These are phyloP conservation scores for Ceratocystis colombiana DNA, from an alignment of 2,329 filamentous ascomycete species.

Conservation along the genomic window DNA sequence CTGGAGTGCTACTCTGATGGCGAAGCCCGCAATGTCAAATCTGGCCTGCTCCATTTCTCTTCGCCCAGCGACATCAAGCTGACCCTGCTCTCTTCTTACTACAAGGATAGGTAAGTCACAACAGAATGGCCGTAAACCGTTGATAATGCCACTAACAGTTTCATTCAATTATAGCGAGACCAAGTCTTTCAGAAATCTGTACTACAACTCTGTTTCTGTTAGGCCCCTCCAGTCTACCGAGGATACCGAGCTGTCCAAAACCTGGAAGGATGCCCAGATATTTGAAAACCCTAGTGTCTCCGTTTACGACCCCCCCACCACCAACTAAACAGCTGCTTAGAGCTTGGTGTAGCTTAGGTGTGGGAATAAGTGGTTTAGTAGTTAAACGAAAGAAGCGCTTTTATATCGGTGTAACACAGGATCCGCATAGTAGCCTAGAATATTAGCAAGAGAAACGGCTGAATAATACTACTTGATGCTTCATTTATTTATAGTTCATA, in stretches of 20 bases:
- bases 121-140: neutral
- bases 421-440: too few species aligned
- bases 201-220: neutral
- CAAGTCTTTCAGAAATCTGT: slow-evolving; percentile 14
- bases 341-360: neutral
- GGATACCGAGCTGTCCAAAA: neutral
- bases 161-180: slow-evolving; percentile 8
- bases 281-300: slow-evolving; percentile 12
- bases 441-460: too few species aligned
- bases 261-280: neutral
- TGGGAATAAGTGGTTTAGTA: neutral
- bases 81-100: slow-evolving; percentile 19
- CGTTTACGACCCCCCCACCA: neutral
- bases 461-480: too few species aligned
- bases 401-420: neutral
- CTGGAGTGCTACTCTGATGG: slow-evolving; percentile 22
- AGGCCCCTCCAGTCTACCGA: neutral
- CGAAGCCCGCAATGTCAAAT: slow-evolving; percentile 15
- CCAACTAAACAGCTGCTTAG: neutral
- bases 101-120: slow-evolving; percentile 6
- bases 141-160: neutral
- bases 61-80: slow-evolving; percentile 11
- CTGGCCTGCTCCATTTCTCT: slow-evolving; percentile 14
- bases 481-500: too few species aligned
- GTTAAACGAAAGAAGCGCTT: neutral